Evolutionary conservation across 2,329 filamentous ascomycete species (phyloP), one percentile per base, ranked within the genome.

Genomic region (Blastomyces gilchristii): DNA sequence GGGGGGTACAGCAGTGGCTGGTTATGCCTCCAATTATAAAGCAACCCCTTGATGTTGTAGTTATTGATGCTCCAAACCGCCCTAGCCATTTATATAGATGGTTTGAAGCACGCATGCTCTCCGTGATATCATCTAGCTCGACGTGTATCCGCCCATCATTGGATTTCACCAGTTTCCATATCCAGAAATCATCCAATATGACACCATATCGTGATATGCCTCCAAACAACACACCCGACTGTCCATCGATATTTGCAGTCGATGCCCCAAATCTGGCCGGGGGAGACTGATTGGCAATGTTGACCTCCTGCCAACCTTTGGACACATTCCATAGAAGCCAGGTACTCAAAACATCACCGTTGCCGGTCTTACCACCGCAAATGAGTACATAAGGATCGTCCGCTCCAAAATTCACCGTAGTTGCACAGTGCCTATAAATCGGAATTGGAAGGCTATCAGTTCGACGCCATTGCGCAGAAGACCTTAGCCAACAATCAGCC

Each of bases 401-500:
- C 75, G 74, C 63, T 6, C 69, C 67, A 28, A 78, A 60, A 43
- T 70, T 69, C 45, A 84, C 70, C 16, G 74, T 72, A 14, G 85
- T 79, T 39, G 87, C 82, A 63, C 84, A 84, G 71, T 97, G 93
- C 60, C 93, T 82, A 74, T 89, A 96, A 31, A 91, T 79, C 11
- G 87, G 82, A n/a, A 78, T 69, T 0, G 87, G 87, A n/a, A 96
- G 78, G 68, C 84, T 81, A 64, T 87, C 80, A 16, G 84, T 81
- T 66, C 79, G 81, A 63, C 80, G 79, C 91, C 91, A 96, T 16
- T 70, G 73, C 39, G 79, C 79, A 60, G 82, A 82, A 61, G 82
- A 80, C 66, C 87, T 84, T 1, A 91, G 68, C 90, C 90, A 97
- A 68, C 88, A 91, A 72, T 94, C 89, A 45, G 79, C 78, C 52